Conservation (phyloP, 73 alveolate genomes). For the Stentor roeselii region DNA sequence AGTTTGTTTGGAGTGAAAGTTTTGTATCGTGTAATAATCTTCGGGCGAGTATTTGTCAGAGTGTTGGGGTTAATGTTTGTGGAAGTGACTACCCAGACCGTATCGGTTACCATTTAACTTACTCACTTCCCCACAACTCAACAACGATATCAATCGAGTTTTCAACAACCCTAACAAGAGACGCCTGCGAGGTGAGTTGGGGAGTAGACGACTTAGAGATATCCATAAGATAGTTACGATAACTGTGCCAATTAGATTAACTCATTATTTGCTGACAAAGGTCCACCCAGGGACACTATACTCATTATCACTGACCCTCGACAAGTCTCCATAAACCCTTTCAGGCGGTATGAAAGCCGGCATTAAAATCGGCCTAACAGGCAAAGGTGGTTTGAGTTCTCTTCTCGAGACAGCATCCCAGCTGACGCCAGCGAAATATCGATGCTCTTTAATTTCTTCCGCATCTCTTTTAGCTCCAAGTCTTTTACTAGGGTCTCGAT, state of each 20-base stretch:
- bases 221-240: constrained; percentile 23
- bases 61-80: constrained; percentile 66
- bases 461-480: constrained; percentile 62
- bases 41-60: background rate
- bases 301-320: too few species aligned
- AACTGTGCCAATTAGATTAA: too few species aligned
- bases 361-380: too few species aligned
- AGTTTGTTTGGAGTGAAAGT: constrained; percentile 6
- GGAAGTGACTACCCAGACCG: constrained; percentile 69
- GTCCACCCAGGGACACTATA: too few species aligned
- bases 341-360: too few species aligned
- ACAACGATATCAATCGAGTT: constrained; percentile 43
- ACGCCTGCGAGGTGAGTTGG: constrained; percentile 62
- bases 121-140: constrained; percentile 38
- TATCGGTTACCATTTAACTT: constrained; percentile 16
- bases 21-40: constrained; percentile 10
- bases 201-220: constrained; percentile 60
- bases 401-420: constrained; percentile 43
- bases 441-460: constrained; percentile 62
- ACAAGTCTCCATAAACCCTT: too few species aligned
- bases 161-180: constrained; percentile 59
- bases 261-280: too few species aligned
- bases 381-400: constrained; percentile 35
- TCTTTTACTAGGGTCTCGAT: constrained; percentile 57
- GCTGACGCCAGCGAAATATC: constrained; percentile 50